Conservation (phyloP, 2,329 filamentous ascomycete species). For the Colletotrichum incanum region DNA sequence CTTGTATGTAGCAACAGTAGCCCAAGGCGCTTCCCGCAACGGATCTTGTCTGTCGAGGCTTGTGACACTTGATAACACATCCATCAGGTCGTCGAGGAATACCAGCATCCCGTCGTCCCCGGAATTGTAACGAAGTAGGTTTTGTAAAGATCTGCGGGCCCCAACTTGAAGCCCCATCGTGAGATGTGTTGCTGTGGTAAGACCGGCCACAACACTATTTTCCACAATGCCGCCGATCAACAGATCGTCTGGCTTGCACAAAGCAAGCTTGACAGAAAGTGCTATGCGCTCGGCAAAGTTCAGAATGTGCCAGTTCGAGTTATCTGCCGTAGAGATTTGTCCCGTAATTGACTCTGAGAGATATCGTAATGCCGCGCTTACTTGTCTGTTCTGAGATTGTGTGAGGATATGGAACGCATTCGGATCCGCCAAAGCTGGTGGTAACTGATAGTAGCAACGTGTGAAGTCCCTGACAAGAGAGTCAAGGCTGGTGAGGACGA, state of each 20-base stretch:
- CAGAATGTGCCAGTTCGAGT: constrained; percentile 47
- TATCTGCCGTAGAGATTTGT: constrained; percentile 18
- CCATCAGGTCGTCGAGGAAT: constrained; percentile 50
- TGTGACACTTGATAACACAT: constrained; percentile 42
- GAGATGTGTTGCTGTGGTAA: constrained; percentile 52
- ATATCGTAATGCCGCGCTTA: constrained; percentile 47
- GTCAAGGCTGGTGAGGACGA: constrained; percentile 50
- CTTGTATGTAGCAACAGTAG: constrained; percentile 48
- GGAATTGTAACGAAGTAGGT: constrained; percentile 45
- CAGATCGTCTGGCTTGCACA: constrained; percentile 53
- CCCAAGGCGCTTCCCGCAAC: constrained; percentile 51
- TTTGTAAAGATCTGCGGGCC: constrained; percentile 48
- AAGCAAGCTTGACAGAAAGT: constrained; percentile 48
- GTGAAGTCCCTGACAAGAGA: constrained; percentile 52
- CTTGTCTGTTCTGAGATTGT: constrained; percentile 50
- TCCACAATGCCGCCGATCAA: constrained; percentile 55
- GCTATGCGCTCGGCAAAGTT: constrained; percentile 48
- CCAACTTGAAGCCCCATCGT: constrained; percentile 48
- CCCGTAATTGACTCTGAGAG: constrained; percentile 45
- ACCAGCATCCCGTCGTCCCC: constrained; percentile 49
- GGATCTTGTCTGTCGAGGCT: constrained; percentile 34
- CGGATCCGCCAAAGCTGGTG: constrained; percentile 50
- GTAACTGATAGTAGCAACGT: constrained; percentile 53
- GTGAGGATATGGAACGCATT: constrained; percentile 53
- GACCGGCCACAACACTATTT: constrained; percentile 49